Base-by-base conservation (phyloP, 148 eudicot genomes). In the Cornus kousa region DNA sequence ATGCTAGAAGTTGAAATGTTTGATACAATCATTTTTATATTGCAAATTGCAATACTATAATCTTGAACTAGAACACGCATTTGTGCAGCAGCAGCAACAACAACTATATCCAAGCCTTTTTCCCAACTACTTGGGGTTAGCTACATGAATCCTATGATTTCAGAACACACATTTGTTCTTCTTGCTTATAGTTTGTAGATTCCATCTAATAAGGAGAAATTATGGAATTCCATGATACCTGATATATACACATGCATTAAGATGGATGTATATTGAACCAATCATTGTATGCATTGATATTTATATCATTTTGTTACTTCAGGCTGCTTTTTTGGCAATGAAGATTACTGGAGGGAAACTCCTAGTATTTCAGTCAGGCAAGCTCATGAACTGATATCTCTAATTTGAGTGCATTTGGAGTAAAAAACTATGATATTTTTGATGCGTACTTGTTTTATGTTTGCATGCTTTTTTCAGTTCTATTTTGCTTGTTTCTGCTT, bases 271-370 rank as follows among this genome's bases (percentile, higher is more conserved):
- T 62, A 0, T 62, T 20, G 24, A 17, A 62, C 9, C 66, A 17
- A 53, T 53, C 19, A n/a, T 19, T 17, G 24, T 0, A 57, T 57
- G 14, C 64, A 62, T n/a, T 62, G 59, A 53, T 62, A n/a, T 62
- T 62, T 62, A 62, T 57, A 17, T 62, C 1, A 62, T 17, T 55
- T 67, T 73, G 20, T 73, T 85, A 73, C 79, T 78, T 75, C 84
- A 93, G 98, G 99, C 95, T 81, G 98, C 95, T 74, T 96, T 84
- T 88, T 83, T 96, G 91, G 99, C 99, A 59, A 90, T 96, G 97
- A 92, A 96, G 88, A 88, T 82, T 78, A 88, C 92, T 57, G 99
- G 99, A 73, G 99, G 99, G 77, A 96, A 93, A 85, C 97, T 96
- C 67, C 86, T 93, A 75, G 99, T 94, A 76, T 96, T 96, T 80